Base-by-base conservation (phyloP, 108 stramenopile genomes). In the Fragilaria radians region DNA sequence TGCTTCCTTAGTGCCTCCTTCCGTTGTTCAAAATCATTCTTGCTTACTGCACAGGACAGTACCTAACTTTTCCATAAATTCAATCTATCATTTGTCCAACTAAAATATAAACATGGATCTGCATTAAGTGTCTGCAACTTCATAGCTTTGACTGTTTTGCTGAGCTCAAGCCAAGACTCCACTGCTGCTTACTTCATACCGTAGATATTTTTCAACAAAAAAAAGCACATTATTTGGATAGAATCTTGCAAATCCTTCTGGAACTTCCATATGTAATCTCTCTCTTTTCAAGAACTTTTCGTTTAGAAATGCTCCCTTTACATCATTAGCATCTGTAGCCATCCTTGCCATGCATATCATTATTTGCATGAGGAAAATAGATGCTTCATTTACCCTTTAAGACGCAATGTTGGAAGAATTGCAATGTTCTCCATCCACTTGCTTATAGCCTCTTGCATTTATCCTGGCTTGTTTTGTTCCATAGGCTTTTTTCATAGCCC, bases 401-500 rank as follows among this genome's bases (percentile, higher is more conserved):
- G 75, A 28, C 1, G 63, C 25, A 1, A 62, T 67, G 25, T 61
- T 51, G 31, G 30, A 31, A 2, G 24, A 34, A 32, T 73, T 65
- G 53, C 28, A 73, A 42, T 78, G 71, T 23, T 27, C 32, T 14
- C 72, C 72, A 22, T 53, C 64, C 1, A 56, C 31, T 36, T 78
- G 68, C 19, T 57, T 3, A 30, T 61, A 78, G 56, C 77, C 77
- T 58, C 72, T 34, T 1, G 58, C 72, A 55, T 63, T 69, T 3
- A 65, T 5, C 32, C 77, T 59, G 19, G 65, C 78, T 53, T 68
- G 32, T 17, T 50, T 36, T 4, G 46, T 60, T 23, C 74, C 79
- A 60, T 69, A 65, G 11, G 62, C 24, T 49, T 79, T 79, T 62
- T 63, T 67, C 64, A 72, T 79, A 62, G 68, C 65, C n/a, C n/a